Base-by-base conservation (phyloP, 1,284 basidiomycete genomes). In the Leccinum subrobustum region DNA sequence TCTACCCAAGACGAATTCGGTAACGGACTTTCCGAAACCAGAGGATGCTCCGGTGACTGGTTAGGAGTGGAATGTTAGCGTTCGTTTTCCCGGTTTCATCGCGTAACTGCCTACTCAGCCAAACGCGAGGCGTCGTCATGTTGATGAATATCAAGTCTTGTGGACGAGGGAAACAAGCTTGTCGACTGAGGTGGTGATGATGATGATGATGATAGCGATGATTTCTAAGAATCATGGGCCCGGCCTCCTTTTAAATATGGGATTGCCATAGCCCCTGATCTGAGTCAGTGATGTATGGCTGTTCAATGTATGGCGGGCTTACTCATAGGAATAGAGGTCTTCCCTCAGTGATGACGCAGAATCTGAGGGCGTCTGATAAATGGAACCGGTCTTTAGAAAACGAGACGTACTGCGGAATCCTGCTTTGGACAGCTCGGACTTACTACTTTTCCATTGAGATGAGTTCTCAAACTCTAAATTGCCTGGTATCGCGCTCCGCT, bases 41-140 rank as follows among this genome's bases (percentile, higher is more conserved):
- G 61, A 60, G 0, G 47, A 55, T 48, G 57, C 47, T 6, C 61
- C 61, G 2, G 52, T 63, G 6, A 62, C 57, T 63, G 16, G 9
- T 7, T 18, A 4, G 31, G 25, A 27, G 18, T 18, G 3, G 7
- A 20, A 14, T 12, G 6, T 56, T 8, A 27, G 23, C 31, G 20
- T 56, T 14, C 20, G 6, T 20, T 27, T 18, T n/a, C 14, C 51
- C 29, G 6, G 48, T 5, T 7, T 5, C n/a, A 20, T 14, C 7
- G 25, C 7, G 7, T 31, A 18, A 42, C n/a, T 42, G 4, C 39
- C 39, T 57, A 57, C 56, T 54, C 25, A 55, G 35, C 56, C 57
- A 56, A 31, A 58, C 57, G 27, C 37, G 52, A 14, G 53, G 27
- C n/a, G 37, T 25, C 44, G 53, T 48, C 52, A 55, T 54, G n/a